Evolutionary conservation across 129 eudicot genomes (phyloP).

Genomic region (Centella asiatica): DNA sequence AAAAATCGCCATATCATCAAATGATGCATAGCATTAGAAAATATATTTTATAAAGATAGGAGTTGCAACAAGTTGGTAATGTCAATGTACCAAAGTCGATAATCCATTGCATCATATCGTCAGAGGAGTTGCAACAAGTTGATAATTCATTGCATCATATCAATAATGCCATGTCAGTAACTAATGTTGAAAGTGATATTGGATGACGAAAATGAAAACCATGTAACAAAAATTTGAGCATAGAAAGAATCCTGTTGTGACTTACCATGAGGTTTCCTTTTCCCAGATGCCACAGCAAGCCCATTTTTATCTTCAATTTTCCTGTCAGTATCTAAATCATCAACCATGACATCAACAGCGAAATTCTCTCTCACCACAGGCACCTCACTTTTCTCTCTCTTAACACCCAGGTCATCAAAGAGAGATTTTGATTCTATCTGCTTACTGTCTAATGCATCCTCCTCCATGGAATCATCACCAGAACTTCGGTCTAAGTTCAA

Average conservation of each 20-base stretch:
- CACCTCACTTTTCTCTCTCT: slow-evolving; percentile 28
- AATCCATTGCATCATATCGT: too few relatives aligned
- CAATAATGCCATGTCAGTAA: neutral
- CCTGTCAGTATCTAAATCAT: slow-evolving; percentile 25
- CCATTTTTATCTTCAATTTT: slow-evolving; percentile 29
- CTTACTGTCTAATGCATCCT: slow-evolving; percentile 55
- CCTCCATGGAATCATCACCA: slow-evolving; percentile 70
- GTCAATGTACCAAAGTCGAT: too few relatives aligned
- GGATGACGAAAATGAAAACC: neutral
- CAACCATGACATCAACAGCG: slow-evolving; percentile 34
- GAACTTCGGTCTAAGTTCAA: slow-evolving; percentile 61
- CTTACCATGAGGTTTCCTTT: slow-evolving; percentile 70
- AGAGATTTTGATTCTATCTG: slow-evolving; percentile 40
- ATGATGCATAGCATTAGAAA: too few relatives aligned
- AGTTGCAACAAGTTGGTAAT: too few relatives aligned
- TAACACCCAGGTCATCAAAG: slow-evolving; percentile 28
- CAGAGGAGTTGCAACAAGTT: too few relatives aligned
- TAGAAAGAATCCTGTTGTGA: neutral
- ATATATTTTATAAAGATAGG: too few relatives aligned
- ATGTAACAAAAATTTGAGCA: too few relatives aligned
- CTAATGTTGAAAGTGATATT: neutral
- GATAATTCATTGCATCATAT: too few relatives aligned
- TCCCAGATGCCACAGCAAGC: slow-evolving; percentile 21
- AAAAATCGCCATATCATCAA: too few relatives aligned
- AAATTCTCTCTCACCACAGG: slow-evolving; percentile 33